Evolutionary conservation across 805 yeast genomes (phyloP).

Genomic region (Blastobotrys chiropterorum): DNA sequence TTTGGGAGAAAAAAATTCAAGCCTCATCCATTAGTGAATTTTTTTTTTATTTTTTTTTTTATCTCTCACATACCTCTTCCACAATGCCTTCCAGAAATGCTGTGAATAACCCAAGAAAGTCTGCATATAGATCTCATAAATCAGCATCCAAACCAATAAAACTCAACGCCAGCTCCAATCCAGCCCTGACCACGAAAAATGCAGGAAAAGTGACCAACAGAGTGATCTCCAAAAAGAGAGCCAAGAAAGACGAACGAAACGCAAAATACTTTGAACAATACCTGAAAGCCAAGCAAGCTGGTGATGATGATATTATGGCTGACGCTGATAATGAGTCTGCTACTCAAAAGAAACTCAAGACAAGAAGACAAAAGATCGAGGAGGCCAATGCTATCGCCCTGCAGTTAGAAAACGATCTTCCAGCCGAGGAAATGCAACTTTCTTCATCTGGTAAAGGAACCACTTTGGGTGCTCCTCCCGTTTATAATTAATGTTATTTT

Average conservation of each 20-base stretch:
- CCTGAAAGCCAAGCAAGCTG: conserved; percentile 27
- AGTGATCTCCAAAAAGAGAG: conserved; percentile 65
- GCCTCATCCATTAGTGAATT: not conserved
- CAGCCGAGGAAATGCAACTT: conserved; percentile 40
- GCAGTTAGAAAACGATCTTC: conserved; percentile 55
- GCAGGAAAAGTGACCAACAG: conserved; percentile 39
- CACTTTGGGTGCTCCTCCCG: conserved; percentile 65
- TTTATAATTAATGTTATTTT: no score
- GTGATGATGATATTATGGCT: conserved; percentile 33
- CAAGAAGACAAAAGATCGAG: conserved; percentile 44
- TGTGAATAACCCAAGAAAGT: conserved; percentile 65
- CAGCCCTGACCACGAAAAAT: conserved; percentile 7
- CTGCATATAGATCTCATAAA: no score
- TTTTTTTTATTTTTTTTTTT: conserved; percentile 8
- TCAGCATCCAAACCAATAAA: not conserved
- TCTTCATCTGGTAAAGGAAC: conserved; percentile 65
- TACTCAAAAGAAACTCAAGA: conserved; percentile 29
- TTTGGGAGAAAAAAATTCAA: not conserved
- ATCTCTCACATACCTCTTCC: no score
- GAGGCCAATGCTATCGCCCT: conserved; percentile 20
- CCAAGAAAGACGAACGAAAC: conserved; percentile 74
- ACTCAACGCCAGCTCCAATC: not conserved
- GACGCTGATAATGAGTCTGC: conserved; percentile 32
- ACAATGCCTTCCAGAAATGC: conserved; percentile 78
- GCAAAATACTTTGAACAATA: conserved; percentile 62